Evolutionary conservation across 768 basidiomycete species (phyloP).

Genomic region (Macrolepiota dolichaula): DNA sequence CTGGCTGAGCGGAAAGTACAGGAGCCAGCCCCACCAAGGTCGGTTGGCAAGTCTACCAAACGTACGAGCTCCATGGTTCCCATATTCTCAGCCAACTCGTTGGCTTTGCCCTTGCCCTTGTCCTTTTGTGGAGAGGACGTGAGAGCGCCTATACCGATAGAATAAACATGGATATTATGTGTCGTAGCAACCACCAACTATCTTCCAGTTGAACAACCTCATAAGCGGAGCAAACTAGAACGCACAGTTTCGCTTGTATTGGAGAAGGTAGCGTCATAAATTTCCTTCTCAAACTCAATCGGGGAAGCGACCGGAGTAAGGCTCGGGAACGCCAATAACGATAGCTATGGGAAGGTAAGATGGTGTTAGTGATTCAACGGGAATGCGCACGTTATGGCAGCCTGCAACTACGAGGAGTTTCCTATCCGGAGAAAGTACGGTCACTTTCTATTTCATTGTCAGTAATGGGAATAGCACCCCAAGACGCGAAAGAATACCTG

Average conservation of each 20-base stretch:
- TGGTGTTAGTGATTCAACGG: neutral
- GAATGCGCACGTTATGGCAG: conserved; percentile 54
- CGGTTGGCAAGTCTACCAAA: conserved; percentile 51
- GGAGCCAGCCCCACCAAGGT: conserved; percentile 41
- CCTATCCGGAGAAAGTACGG: conserved; percentile 71
- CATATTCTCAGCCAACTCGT: conserved; percentile 14
- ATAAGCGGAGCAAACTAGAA: conserved; percentile 5
- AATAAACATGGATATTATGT: conserved; percentile 59
- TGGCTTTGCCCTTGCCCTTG: conserved; percentile 37
- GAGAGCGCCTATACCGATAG: conserved; percentile 24
- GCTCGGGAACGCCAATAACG: conserved; percentile 63
- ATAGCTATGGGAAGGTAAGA: conserved; percentile 38
- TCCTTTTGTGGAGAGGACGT: conserved; percentile 29
- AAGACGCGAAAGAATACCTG: conserved; percentile 57
- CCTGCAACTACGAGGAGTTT: conserved; percentile 70
- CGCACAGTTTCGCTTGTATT: conserved; percentile 45
- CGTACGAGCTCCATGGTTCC: conserved; percentile 39
- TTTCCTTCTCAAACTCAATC: conserved; percentile 67
- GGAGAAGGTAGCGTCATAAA: conserved; percentile 86
- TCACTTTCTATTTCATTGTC: conserved; percentile 69
- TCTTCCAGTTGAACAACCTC: neutral
- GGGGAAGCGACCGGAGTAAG: conserved; percentile 45
- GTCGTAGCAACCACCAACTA: conserved; percentile 71
- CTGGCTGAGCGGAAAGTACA: conserved; percentile 65
- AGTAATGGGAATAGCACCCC: conserved; percentile 10